Percentiles rank a stretch among this genome's conserved stretches.
phyloP scores from a whole-genome alignment of 2,329 filamentous ascomycete genomes.

The Drechslerella dactyloides region DNA sequence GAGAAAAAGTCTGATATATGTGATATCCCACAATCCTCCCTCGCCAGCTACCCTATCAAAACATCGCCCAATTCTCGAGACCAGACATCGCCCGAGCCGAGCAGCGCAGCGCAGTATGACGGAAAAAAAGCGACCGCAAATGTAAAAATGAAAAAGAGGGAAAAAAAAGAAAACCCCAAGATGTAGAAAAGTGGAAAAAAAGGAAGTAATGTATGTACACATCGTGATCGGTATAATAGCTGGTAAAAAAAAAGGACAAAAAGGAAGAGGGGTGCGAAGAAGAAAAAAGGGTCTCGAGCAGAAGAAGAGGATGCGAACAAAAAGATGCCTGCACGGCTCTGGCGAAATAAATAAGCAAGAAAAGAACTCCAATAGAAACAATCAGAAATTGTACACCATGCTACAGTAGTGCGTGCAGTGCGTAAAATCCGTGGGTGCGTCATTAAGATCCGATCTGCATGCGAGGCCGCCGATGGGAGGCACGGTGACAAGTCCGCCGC shows the following conservation, averaged over 20 bases:
- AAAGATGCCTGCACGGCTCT: conserved; percentile 6
- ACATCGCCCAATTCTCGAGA: no score
- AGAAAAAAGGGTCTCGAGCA: neutral
- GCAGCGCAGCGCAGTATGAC: conserved; percentile 15
- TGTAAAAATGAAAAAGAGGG: neutral
- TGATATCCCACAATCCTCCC: conserved; percentile 6
- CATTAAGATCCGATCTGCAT: conserved; percentile 31
- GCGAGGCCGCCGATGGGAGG: conserved; percentile 14
- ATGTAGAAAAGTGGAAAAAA: conserved; percentile 30
- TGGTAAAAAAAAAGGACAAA: no score
- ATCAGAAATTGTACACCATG: conserved; percentile 37
- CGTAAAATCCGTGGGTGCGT: conserved; percentile 19
- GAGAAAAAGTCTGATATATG: conserved; percentile 3
- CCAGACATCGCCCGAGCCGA: conserved; percentile 26
- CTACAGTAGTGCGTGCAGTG: conserved; percentile 19
- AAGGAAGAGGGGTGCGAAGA: neutral
- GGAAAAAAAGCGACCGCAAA: conserved; percentile 12
- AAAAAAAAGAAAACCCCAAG: conserved; percentile 46
- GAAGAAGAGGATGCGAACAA: neutral
- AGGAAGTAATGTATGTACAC: conserved; percentile 13
- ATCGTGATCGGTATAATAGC: neutral
- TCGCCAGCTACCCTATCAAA: conserved; percentile 12
- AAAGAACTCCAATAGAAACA: conserved; percentile 22
- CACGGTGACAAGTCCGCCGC: neutral
- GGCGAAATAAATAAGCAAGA: neutral